Conservation (phyloP, 1,284 basidiomycete genomes). For the Cryptococcus floricola region DNA sequence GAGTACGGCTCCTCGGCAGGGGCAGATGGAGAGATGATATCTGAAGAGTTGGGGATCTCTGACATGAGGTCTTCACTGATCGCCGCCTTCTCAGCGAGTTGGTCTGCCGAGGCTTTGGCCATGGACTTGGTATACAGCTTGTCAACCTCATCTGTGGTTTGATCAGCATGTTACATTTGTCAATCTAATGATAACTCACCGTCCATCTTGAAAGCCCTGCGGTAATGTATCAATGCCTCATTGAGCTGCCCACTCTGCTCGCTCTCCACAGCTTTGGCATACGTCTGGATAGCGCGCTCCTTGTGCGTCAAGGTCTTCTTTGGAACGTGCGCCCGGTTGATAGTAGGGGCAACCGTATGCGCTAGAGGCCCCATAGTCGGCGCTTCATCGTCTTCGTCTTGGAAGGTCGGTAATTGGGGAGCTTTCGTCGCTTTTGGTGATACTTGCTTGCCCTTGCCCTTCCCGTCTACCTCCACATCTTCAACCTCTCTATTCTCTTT, state of each 20-base stretch:
- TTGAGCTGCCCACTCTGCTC: conserved; percentile 71
- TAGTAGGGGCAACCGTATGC: background rate
- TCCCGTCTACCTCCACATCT: background rate
- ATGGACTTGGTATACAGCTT: conserved; percentile 27
- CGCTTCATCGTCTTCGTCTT: background rate
- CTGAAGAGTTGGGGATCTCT: conserved; percentile 23
- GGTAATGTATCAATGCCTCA: conserved; percentile 68
- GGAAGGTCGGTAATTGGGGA: background rate
- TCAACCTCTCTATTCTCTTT: conserved; percentile 43
- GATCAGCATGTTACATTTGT: background rate
- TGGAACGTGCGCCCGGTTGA: background rate
- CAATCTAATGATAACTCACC: conserved; percentile 21
- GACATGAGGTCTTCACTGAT: background rate
- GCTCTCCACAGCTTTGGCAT: conserved; percentile 63
- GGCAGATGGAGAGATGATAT: conserved; percentile 34
- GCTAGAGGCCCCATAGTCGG: background rate
- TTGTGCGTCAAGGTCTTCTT: conserved; percentile 13
- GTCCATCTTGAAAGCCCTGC: conserved; percentile 71
- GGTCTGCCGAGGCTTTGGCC: conserved; percentile 3
- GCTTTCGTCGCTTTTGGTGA: background rate
- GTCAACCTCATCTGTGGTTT: conserved; percentile 35
- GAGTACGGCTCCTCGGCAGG: conserved; percentile 36
- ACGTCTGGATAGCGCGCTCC: conserved; percentile 59
- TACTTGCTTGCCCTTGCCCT: background rate
- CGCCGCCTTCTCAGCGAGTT: background rate